Conservation (phyloP, 1,139 yeast genomes). For the Geotrichum australiense region DNA sequence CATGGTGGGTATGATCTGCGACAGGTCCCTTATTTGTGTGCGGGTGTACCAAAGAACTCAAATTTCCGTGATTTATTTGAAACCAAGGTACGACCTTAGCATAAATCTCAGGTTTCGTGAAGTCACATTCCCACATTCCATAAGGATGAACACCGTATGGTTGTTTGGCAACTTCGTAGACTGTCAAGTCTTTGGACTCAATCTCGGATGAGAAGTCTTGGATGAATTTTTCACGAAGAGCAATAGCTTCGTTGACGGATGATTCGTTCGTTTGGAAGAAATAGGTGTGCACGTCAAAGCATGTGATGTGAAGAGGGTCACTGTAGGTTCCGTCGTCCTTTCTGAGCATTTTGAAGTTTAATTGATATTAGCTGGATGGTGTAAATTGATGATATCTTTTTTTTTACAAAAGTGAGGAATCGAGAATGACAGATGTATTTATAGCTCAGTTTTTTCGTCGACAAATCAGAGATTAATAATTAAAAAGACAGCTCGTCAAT, state of each 20-base stretch:
- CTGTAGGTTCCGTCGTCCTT: slow-evolving; percentile 7
- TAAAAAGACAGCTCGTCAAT: no score
- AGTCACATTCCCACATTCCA: slow-evolving; percentile 40
- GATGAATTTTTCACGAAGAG: slow-evolving; percentile 39
- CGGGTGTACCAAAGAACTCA: slow-evolving; percentile 52
- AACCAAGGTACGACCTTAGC: slow-evolving; percentile 36
- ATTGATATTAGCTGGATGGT: no score
- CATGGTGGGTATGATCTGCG: slow-evolving; percentile 46
- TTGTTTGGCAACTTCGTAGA: slow-evolving; percentile 43
- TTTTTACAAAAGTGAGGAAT: no score
- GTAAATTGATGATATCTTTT: no score
- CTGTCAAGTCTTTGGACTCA: slow-evolving; percentile 38
- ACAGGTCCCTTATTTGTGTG: slow-evolving; percentile 36
- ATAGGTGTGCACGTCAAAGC: slow-evolving; percentile 51
- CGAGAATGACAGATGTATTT: no score
- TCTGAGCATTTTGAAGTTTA: slow-evolving; percentile 13
- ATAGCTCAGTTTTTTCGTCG: no score
- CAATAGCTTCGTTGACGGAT: slow-evolving; percentile 37
- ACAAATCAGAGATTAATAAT: no score
- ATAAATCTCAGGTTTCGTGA: slow-evolving; percentile 33
- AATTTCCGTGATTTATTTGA: slow-evolving; percentile 46
- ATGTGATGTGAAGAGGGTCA: slow-evolving; percentile 13
- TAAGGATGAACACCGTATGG: slow-evolving; percentile 55
- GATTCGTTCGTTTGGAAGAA: slow-evolving; percentile 39
- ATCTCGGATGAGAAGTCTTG: slow-evolving; percentile 44